Evolutionary conservation across 176 grass and related monocot species (phyloP).

Genomic region (Oryza brachyantha): DNA sequence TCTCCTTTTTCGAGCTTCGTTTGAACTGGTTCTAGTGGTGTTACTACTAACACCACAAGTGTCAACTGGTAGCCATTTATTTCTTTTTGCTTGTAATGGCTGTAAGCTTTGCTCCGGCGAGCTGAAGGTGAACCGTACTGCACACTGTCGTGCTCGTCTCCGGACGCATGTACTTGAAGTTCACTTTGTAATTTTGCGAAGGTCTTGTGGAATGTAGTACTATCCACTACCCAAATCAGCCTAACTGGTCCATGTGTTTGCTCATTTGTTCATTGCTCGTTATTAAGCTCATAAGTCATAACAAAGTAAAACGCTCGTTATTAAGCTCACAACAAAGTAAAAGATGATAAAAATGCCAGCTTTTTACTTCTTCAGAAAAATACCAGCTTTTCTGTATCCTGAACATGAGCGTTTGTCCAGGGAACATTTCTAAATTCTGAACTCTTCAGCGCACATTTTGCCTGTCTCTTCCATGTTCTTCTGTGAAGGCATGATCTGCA

Average conservation of each 20-base stretch:
- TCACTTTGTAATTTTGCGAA: constrained; percentile 16
- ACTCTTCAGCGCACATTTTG: background rate
- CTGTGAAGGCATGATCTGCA: background rate
- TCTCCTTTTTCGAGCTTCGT: background rate
- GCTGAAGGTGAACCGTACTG: background rate
- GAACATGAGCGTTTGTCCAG: background rate
- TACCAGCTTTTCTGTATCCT: background rate
- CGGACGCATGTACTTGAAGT: background rate
- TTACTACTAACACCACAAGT: background rate
- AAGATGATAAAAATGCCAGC: background rate
- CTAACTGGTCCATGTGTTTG: background rate
- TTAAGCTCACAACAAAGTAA: too few species aligned
- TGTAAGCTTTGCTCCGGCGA: background rate
- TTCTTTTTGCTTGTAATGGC: background rate
- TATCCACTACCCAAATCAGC: background rate
- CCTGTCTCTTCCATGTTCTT: background rate
- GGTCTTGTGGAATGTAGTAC: background rate
- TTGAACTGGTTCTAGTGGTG: background rate
- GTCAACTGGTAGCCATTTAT: background rate
- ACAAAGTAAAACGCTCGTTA: background rate
- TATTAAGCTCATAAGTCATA: background rate
- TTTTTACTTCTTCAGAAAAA: too few species aligned
- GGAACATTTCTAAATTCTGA: background rate
- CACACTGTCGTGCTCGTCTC: constrained; percentile 3
- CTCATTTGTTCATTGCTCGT: background rate